Evolutionary conservation across 1,284 basidiomycete genomes (phyloP).

Genomic region (Ustilago crameri): DNA sequence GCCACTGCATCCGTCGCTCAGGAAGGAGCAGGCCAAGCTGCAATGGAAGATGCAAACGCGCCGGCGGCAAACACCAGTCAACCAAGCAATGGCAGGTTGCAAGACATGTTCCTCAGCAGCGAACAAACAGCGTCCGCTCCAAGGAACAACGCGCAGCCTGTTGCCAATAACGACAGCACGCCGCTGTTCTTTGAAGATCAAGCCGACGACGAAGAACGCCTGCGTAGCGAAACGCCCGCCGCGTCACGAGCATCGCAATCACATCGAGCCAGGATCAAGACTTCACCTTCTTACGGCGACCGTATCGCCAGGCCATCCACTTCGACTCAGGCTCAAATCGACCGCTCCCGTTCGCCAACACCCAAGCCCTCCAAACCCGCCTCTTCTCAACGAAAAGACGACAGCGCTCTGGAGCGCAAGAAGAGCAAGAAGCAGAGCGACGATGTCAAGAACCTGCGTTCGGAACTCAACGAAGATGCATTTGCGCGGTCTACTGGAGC

Average conservation of each 20-base stretch:
- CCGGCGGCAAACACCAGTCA: no score
- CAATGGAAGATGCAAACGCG: not conserved
- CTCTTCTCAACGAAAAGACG: not conserved
- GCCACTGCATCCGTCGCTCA: no score
- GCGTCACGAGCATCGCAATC: not conserved
- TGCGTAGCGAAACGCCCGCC: slow-evolving; percentile 9
- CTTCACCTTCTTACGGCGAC: slow-evolving; percentile 13
- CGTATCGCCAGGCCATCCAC: slow-evolving; percentile 7
- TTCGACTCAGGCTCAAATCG: not conserved
- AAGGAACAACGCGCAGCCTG: no score
- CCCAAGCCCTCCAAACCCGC: not conserved
- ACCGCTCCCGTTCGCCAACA: not conserved
- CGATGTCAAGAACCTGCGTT: slow-evolving; percentile 38
- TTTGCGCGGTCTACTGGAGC: slow-evolving; percentile 41
- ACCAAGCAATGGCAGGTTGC: slow-evolving; percentile 7
- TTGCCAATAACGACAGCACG: not conserved
- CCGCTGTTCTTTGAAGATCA: slow-evolving; percentile 24
- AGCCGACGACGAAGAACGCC: slow-evolving; percentile 16
- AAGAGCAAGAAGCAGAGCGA: slow-evolving; percentile 14
- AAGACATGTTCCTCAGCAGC: slow-evolving; percentile 22
- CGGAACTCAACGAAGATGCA: slow-evolving; percentile 51
- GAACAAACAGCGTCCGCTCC: not conserved
- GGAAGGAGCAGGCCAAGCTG: not conserved
- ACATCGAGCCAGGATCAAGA: slow-evolving; percentile 10
- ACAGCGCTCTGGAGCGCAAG: slow-evolving; percentile 5